Percentiles rank a stretch among this genome's conserved stretches.
phyloP scores from a whole-genome alignment of 2,329 filamentous ascomycete genomes.

The Ceratocystis alfenasii region DNA sequence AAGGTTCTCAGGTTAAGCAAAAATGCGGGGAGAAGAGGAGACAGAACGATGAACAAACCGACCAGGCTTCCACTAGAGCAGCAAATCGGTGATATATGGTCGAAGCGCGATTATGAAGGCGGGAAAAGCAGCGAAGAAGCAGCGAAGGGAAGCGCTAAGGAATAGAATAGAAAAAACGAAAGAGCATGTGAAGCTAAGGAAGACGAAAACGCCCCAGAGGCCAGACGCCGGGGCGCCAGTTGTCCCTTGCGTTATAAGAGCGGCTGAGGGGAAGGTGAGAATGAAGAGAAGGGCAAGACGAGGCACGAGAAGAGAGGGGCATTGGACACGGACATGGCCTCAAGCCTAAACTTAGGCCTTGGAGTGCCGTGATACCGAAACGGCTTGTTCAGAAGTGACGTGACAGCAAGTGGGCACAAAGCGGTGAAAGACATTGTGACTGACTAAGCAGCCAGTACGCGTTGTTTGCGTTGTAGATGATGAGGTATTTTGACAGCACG shows the following conservation, averaged over 20 bases:
- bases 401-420: conserved; percentile 2
- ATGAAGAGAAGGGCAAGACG: background rate
- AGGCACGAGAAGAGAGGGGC: background rate
- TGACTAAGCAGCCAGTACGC: background rate
- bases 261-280: background rate
- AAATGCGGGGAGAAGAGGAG: background rate
- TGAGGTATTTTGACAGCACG: background rate
- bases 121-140: conserved; percentile 10
- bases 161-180: background rate
- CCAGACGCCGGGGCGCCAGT: background rate
- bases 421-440: background rate
- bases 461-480: too few species aligned
- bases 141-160: background rate
- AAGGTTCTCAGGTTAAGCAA: conserved; percentile 8
- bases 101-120: background rate
- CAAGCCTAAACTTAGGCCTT: background rate
- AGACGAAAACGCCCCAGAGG: background rate
- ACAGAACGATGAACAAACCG: background rate
- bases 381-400: conserved; percentile 9
- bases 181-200: background rate
- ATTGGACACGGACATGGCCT: background rate
- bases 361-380: background rate
- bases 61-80: background rate
- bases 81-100: conserved; percentile 1
- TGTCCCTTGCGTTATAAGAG: background rate